Evolutionary conservation across 495 filamentous ascomycete species (phyloP), one percentile per base, ranked within the genome.

Genomic region (Neurospora sp.): DNA sequence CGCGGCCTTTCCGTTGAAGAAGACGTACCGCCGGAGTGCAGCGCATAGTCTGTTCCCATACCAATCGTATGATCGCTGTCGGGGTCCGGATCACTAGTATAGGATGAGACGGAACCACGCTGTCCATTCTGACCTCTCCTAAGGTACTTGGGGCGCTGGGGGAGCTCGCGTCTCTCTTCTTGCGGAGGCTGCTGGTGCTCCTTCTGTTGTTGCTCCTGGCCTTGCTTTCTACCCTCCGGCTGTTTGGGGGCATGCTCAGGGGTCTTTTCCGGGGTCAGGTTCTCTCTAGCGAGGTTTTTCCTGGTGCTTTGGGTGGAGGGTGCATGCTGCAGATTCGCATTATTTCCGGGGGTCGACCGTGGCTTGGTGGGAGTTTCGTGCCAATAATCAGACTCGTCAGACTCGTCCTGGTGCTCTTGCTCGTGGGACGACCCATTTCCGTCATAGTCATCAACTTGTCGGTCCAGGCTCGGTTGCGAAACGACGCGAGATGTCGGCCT

Each of bases 31-130:
- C 93, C 94, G 4, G 93, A 91, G 78, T 94, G 93, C 45, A 95
- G 86, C 22, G 93, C 93, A 82, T 90, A 96, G 78, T 97, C 94
- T 20, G 90, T 91, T n/a, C 91, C 92, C 42, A 92, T 74, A 2
- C 83, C 83, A 7, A 85, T 79, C 4, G 90, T 93, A 7, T 86
- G 87, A 77, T 94, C 93, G 75, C 90, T 94, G 38, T 87, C 81
- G 2, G 78, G 87, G 37, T 87, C 81, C 0, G 78, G 87, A 86
- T 80, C 87, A 65, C 90, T 90, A n/a, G 87, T 81, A 40, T 90
- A 83, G 1, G 92, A 94, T 0, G 94, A 96, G 17, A 88, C 85
- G 4, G 93, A 95, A 31, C 93, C 93, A 39, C 91, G 89, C 80
- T 94, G 88, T 74, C 91, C 90, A n/a, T 87, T 87, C 76, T 92